Evolutionary conservation across 2,329 filamentous ascomycete genomes (phyloP).

Genomic region (Colletotrichum sp.): DNA sequence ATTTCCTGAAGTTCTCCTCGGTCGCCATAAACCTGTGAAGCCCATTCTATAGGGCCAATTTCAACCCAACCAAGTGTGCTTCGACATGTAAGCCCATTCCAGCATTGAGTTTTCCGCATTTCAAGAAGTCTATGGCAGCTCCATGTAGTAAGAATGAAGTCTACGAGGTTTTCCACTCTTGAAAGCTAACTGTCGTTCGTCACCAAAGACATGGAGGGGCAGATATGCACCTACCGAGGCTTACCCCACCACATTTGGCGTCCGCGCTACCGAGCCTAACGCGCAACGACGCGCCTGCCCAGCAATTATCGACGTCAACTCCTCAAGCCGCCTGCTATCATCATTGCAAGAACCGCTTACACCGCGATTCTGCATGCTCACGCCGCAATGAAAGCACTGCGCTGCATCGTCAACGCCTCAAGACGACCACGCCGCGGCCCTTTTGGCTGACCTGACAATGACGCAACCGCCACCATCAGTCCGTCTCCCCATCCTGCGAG

Average conservation of each 20-base stretch:
- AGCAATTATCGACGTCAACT: neutral
- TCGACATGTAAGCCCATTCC: no score
- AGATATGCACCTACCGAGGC: neutral
- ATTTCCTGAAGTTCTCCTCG: no score
- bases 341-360: neutral
- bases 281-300: neutral
- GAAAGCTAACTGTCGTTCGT: neutral
- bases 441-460: slow-evolving; percentile 13
- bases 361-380: neutral
- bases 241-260: neutral
- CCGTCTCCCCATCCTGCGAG: neutral
- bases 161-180: neutral
- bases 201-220: neutral
- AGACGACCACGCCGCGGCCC: slow-evolving; percentile 7
- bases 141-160: no score
- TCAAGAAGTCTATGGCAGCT: no score
- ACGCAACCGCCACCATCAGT: slow-evolving; percentile 21
- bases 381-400: neutral
- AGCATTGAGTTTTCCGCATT: no score
- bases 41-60: no score
- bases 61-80: no score
- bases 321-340: neutral
- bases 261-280: no score
- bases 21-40: no score
- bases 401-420: neutral